Evolutionary conservation across 1,284 basidiomycete genomes (phyloP), one percentile per base, ranked within the genome.

Genomic region (Sparassis latifolia): DNA sequence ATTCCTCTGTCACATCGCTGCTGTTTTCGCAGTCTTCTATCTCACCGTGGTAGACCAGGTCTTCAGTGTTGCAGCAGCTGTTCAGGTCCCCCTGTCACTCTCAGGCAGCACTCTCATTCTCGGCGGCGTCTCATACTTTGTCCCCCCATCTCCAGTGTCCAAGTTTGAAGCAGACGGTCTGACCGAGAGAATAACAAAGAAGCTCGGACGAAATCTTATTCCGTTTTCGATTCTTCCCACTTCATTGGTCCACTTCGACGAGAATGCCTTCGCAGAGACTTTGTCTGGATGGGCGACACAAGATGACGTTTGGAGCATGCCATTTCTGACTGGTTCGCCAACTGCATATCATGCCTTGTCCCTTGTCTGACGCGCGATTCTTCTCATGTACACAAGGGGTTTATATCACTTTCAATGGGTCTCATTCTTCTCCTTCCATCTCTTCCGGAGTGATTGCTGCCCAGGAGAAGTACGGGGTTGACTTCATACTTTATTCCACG

Each of bases 301-400:
- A 10, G 65, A 66, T 44, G 65, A 66, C 40, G 65, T 66, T 2
- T 66, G 63, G 62, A 59, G 46, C 44, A 43, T 53, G n/a, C 44
- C 51, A 3, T 66, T 66, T 54, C 44, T 66, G 10, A 51, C 54
- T 32, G 63, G 65, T 62, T 41, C 10, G 58, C 48, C 5, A 29
- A 6, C 33, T 27, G 20, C 7, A n/a, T 20, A 20, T 20, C 9
- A 2, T 30, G 10, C 12, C n/a, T 4, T 5, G 33, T 49, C 9
- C 35, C 29, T 5, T 29, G 27, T 40, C 31, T 5, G 12, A 12
- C 35, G 27, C 30, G 50, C 7, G 46, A 47, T 3, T 49, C 20
- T 4, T 31, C 20, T 3, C 43, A 9, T 20, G 4, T 30, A 9
- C 41, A 20, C 20, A 20, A 65, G 63, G 61, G 2, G 38, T 65